Evolutionary conservation across 257 asterid species (phyloP).

Genomic region (Nicotiana tomentosiformis): DNA sequence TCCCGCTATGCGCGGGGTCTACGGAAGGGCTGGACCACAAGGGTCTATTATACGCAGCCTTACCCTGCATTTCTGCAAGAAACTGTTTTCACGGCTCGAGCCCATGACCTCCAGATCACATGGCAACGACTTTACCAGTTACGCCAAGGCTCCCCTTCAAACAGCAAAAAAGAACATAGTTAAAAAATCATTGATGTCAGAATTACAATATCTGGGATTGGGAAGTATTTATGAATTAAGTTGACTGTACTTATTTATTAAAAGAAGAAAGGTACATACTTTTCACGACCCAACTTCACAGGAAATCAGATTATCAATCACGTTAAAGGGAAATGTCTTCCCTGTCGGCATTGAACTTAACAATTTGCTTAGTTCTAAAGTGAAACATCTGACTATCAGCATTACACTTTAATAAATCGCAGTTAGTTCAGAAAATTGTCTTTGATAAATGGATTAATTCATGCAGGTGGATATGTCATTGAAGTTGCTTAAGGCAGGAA

Average conservation of each 20-base stretch:
- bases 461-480: conserved; percentile 89
- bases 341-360: background rate
- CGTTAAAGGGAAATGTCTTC: background rate
- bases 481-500: conserved; percentile 70
- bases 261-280: background rate
- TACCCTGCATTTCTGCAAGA: too few relatives aligned
- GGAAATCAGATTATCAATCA: background rate
- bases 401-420: background rate
- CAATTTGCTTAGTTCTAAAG: background rate
- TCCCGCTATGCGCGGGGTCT: too few relatives aligned
- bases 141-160: too few relatives aligned
- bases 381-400: background rate
- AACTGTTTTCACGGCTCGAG: too few relatives aligned
- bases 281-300: background rate
- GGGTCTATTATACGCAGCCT: too few relatives aligned
- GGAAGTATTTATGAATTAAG: too few relatives aligned
- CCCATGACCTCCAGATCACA: too few relatives aligned
- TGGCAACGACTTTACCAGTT: too few relatives aligned
- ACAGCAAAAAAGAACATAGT: too few relatives aligned
- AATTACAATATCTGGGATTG: too few relatives aligned
- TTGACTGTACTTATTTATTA: background rate
- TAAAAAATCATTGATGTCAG: too few relatives aligned
- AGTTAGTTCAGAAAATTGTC: background rate
- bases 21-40: too few relatives aligned
- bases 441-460: conserved; percentile 12